Base-by-base conservation (phyloP, 2,329 filamentous ascomycete species). In the Nemania bipapillata region DNA sequence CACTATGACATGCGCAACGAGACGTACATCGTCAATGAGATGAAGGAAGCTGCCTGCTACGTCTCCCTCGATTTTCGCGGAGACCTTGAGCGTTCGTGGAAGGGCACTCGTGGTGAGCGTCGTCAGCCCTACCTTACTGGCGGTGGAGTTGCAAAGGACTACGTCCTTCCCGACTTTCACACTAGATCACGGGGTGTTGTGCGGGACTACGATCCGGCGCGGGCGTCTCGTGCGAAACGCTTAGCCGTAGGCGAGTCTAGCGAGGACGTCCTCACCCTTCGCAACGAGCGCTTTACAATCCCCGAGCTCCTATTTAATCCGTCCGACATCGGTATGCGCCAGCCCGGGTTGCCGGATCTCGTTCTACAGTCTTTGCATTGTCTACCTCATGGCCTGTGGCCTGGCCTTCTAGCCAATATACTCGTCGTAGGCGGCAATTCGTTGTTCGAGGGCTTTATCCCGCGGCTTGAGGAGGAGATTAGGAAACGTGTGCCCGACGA, bases 1-100 rank as follows among this genome's bases (percentile, higher is more conserved):
- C 94, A 97, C 77, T 97, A 96, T 80, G 95, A 97, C 78, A 94
- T 99, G 89, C 90, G 96, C 70, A 94, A 97, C 79, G 96, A 99
- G 75, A 91, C 92, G 0, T 91, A 96, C 79, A 91, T 98, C 58
- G 93, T 97, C 78, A 97, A 97, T 76, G 92, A 97, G 79, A 94
- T 98, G 80, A 99, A 99, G 78, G 96, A 99, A 78, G 86, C 91
- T 4, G 90, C 92, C 0, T 97, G 93, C 77, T 98, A 92, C 74
- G 90, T 97, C 11, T 91, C 92, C 2, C 82, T 87, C 0, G 89
- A 96, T 76, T 97, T 98, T 79, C 83, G 85, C 28, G 77, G 79
- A 6, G 93, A 97, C 74, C 86, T 99, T 40, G 94, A 98, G 70
- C 86, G 86, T 71, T 91, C 90, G 0, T 97, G 94, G 93, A 96